These are phyloP conservation scores for Canavalia gladiata DNA, from an alignment of 306 rosid genomes.

Conservation along the genomic window DNA sequence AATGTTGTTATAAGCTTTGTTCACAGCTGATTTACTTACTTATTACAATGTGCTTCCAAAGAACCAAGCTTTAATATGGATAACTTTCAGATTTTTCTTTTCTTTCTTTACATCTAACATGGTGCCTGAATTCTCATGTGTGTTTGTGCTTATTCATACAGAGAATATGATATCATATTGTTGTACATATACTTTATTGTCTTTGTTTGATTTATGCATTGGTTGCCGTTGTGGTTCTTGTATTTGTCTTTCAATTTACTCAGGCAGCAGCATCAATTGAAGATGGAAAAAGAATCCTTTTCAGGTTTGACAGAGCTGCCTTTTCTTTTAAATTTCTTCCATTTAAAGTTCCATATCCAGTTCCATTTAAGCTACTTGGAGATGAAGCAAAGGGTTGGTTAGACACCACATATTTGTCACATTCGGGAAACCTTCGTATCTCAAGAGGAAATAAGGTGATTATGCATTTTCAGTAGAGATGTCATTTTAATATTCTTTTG, in stretches of 20 bases:
- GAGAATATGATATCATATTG: slow-evolving; percentile 22
- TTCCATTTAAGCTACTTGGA: slow-evolving; percentile 93
- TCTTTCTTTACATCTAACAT: background rate
- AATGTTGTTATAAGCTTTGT: background rate
- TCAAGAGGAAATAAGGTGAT: slow-evolving; percentile 97
- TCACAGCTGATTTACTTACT: background rate
- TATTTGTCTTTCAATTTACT: slow-evolving; percentile 30
- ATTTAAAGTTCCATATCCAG: slow-evolving; percentile 99
- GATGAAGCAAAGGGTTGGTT: slow-evolving; percentile 99
- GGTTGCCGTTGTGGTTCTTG: background rate
- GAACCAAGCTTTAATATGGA: slow-evolving; percentile 20
- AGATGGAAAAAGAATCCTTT: slow-evolving; percentile 88
- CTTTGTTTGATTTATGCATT: no score
- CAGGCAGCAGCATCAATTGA: slow-evolving; percentile 90
- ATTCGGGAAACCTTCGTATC: slow-evolving; percentile 88
- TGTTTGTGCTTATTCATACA: slow-evolving; percentile 6
- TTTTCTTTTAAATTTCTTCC: slow-evolving; percentile 86
- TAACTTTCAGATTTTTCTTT: background rate
- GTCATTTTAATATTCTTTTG: slow-evolving; percentile 15
- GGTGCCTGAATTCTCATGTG: slow-evolving; percentile 36
- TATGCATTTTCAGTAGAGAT: slow-evolving; percentile 37
- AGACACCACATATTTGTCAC: slow-evolving; percentile 90
- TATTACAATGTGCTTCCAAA: slow-evolving; percentile 9
- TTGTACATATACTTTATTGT: slow-evolving; percentile 5
- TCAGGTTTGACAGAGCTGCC: slow-evolving; percentile 92